Evolutionary conservation across 2,329 filamentous ascomycete species (phyloP).

Genomic region (Mycosphaerella arachidis): DNA sequence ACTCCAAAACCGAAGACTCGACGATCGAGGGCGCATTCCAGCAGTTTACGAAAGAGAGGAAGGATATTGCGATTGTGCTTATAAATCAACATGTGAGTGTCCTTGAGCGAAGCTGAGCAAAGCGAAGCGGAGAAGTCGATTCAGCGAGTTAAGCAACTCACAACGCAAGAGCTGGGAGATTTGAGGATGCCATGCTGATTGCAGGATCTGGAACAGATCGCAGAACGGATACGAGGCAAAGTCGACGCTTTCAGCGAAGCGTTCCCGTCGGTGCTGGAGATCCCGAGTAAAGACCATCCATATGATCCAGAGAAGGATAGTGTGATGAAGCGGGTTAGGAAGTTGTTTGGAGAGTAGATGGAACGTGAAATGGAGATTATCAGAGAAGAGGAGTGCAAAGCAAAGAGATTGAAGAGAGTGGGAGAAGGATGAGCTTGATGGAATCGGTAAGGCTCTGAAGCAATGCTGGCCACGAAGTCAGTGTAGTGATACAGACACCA

Average conservation of each 20-base stretch:
- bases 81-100: conserved; percentile 90
- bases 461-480: background rate
- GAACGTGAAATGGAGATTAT: background rate
- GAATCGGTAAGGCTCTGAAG: background rate
- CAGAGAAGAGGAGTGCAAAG: too few relatives aligned
- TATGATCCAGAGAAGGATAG: conserved; percentile 99
- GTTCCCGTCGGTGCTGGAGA: conserved; percentile 94
- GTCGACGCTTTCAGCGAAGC: conserved; percentile 90
- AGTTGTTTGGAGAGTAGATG: conserved; percentile 63
- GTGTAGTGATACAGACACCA: background rate
- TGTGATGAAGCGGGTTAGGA: conserved; percentile 79
- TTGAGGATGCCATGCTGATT: conserved; percentile 4
- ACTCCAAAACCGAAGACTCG: conserved; percentile 83
- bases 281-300: conserved; percentile 97
- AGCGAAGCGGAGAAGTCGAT: background rate
- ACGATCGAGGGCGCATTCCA: conserved; percentile 89
- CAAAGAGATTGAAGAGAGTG: too few relatives aligned
- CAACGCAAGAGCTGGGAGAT: background rate
- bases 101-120: background rate
- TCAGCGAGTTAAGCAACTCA: too few relatives aligned
- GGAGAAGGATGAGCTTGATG: background rate
- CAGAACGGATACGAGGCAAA: conserved; percentile 84
- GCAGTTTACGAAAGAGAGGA: conserved; percentile 79
- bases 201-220: conserved; percentile 57
- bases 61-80: conserved; percentile 92